phyloP scores from a whole-genome alignment of 805 yeast species.

The Ogataea wickerhamii region DNA sequence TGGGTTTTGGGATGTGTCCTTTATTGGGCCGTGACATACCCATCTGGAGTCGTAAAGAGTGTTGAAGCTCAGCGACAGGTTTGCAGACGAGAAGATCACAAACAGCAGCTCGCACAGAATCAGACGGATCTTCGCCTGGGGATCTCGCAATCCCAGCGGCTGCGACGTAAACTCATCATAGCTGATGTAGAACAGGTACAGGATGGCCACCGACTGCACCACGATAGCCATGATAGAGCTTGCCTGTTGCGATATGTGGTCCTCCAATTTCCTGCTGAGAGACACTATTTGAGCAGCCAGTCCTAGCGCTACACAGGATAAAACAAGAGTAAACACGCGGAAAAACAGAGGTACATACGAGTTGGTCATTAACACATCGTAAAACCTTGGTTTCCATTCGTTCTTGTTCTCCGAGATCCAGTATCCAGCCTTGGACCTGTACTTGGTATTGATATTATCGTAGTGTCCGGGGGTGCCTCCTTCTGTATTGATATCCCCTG shows the following conservation, averaged over 20 bases:
- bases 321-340: constrained; percentile 53
- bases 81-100: constrained; percentile 86
- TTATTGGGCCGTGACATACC: constrained; percentile 52
- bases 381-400: constrained; percentile 60
- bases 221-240: constrained; percentile 90
- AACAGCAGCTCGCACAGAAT: constrained; percentile 79
- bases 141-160: constrained; percentile 86
- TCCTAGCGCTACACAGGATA: constrained; percentile 67
- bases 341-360: constrained; percentile 80
- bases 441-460: constrained; percentile 36
- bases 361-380: constrained; percentile 60
- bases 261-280: constrained; percentile 33
- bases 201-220: constrained; percentile 74
- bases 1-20: constrained; percentile 20
- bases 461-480: constrained; percentile 21
- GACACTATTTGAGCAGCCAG: constrained; percentile 60
- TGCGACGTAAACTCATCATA: constrained; percentile 89
- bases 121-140: constrained; percentile 76
- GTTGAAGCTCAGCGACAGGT: constrained; percentile 79
- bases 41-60: constrained; percentile 76
- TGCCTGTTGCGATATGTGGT: constrained; percentile 64
- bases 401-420: constrained; percentile 63
- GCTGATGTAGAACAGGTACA: constrained; percentile 76
- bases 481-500: constrained; percentile 15
- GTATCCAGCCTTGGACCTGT: constrained; percentile 57